Evolutionary conservation across 2,329 filamentous ascomycete genomes (phyloP).

Genomic region (Zasmidium angulare): DNA sequence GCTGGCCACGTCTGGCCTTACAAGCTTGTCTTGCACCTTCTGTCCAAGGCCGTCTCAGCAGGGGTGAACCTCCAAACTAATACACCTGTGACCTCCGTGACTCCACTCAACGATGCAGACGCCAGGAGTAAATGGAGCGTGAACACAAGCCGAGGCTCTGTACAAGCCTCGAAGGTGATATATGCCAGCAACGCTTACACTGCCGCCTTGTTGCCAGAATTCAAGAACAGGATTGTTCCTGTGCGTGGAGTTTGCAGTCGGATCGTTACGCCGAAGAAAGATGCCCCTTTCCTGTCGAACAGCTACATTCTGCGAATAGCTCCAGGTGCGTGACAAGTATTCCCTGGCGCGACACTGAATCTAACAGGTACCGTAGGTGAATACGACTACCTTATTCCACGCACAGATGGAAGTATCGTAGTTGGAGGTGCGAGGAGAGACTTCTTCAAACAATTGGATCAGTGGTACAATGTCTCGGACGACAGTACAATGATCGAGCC

Average conservation of each 20-base stretch:
- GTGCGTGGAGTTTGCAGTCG: constrained; percentile 51
- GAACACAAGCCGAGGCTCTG: constrained; percentile 22
- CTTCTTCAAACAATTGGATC: constrained; percentile 22
- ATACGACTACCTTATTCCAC: constrained; percentile 45
- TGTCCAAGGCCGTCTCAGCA: constrained; percentile 37
- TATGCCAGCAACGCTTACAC: constrained; percentile 33
- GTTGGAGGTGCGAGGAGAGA: constrained; percentile 43
- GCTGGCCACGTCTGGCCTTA: constrained; percentile 50
- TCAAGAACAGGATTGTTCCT: constrained; percentile 32
- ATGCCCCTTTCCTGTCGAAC: constrained; percentile 27
- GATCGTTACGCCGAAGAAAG: constrained; percentile 12
- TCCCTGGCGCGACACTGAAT: too few relatives aligned
- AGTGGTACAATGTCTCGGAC: constrained; percentile 50
- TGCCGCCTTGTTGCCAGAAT: constrained; percentile 33
- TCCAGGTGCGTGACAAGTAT: not conserved
- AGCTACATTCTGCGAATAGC: constrained; percentile 28
- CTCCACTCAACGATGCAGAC: constrained; percentile 56
- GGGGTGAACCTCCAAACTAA: constrained; percentile 70
- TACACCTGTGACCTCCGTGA: constrained; percentile 72
- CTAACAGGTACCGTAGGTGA: not conserved
- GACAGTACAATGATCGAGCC: constrained; percentile 48
- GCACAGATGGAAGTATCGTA: constrained; percentile 47
- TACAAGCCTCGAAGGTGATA: constrained; percentile 34
- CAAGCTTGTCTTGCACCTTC: constrained; percentile 28
- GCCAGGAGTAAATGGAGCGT: constrained; percentile 15